Conservation (phyloP, 1,284 basidiomycete genomes). For the Microstroma glucosiphilum region DNA sequence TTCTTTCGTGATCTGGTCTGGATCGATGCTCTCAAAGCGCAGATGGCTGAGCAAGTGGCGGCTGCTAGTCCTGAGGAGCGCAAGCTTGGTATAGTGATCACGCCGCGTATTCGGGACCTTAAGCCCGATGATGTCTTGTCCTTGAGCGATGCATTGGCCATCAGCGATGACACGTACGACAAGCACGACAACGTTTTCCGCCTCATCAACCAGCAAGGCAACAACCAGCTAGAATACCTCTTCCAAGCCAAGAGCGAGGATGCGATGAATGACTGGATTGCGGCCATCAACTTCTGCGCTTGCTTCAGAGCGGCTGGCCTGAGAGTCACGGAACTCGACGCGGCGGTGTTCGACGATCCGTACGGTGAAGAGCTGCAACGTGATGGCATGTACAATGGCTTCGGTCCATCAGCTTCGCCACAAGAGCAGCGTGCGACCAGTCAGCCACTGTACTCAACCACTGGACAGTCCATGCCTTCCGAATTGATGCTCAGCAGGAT, state of each 20-base stretch:
- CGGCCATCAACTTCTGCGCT: conserved; percentile 87
- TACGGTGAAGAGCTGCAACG: too few species aligned
- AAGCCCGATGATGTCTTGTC: conserved; percentile 82
- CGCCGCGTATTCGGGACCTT: conserved; percentile 61
- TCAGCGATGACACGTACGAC: conserved; percentile 31
- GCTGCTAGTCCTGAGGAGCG: conserved; percentile 15
- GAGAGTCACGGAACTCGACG: conserved; percentile 63
- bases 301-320: conserved; percentile 82
- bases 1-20: conserved; percentile 80
- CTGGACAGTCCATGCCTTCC: background rate
- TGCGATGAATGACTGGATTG: conserved; percentile 86
- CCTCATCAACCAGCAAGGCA: conserved; percentile 58
- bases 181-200: conserved; percentile 71
- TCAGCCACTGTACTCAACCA: background rate
- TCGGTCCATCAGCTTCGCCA: background rate
- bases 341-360: conserved; percentile 14
- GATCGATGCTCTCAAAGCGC: conserved; percentile 59
- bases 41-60: conserved; percentile 52
- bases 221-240: conserved; percentile 68
- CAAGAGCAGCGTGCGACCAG: background rate
- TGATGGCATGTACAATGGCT: conserved; percentile 26
- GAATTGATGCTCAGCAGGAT: conserved; percentile 6
- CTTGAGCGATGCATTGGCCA: conserved; percentile 53
- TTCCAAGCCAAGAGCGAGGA: conserved; percentile 67
- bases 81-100: conserved; percentile 48